These are phyloP conservation scores for Micromonas pusilla DNA, from an alignment of 139 green algal species.

Conservation along the genomic window DNA sequence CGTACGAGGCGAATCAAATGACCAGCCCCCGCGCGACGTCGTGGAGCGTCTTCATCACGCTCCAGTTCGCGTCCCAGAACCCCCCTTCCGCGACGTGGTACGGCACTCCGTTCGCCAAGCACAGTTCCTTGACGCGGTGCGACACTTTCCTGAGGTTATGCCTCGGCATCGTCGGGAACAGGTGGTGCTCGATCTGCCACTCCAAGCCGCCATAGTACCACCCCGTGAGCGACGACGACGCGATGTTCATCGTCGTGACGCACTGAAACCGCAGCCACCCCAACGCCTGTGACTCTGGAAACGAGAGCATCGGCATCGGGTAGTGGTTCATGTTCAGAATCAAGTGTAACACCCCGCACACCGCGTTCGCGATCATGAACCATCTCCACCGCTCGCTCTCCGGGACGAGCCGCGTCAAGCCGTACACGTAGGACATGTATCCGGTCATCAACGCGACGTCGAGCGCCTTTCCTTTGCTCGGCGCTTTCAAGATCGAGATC, in stretches of 20 bases:
- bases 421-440: neutral
- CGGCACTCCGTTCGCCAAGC: conserved; percentile 32
- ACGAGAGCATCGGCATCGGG: conserved; percentile 38
- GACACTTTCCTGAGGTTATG: conserved; percentile 47
- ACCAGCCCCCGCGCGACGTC: too few relatives aligned
- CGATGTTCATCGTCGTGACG: conserved; percentile 46
- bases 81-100: neutral
- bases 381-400: neutral
- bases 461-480: neutral
- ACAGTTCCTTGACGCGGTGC: conserved; percentile 35
- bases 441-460: neutral
- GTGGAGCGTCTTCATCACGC: conserved; percentile 7
- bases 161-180: conserved; percentile 49
- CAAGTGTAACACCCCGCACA: conserved; percentile 30
- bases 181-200: conserved; percentile 63
- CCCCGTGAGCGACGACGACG: conserved; percentile 45
- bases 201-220: conserved; percentile 61
- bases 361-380: conserved; percentile 11
- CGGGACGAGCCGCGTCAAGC: neutral
- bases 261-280: conserved; percentile 39
- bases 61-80: conserved; percentile 13
- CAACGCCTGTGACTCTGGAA: neutral
- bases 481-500: neutral
- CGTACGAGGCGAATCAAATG: too few relatives aligned
- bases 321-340: conserved; percentile 51